phyloP scores from a whole-genome alignment of 2,329 filamentous ascomycete species.

The Trichothecium sympodiale region DNA sequence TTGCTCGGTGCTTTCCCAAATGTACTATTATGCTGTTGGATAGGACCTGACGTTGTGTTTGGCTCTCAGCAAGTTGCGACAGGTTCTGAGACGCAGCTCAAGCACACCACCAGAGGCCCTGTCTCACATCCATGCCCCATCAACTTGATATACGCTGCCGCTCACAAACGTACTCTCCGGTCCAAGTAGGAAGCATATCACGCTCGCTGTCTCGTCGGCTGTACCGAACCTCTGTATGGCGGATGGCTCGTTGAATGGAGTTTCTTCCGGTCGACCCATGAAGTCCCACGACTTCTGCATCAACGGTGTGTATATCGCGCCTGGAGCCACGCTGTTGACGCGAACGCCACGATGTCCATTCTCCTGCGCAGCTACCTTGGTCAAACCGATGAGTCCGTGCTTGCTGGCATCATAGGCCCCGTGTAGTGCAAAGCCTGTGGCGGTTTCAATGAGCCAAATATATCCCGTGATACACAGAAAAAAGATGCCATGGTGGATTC shows the following conservation, averaged over 20 bases:
- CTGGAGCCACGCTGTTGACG: conserved; percentile 36
- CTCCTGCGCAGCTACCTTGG: conserved; percentile 24
- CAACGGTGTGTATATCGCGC: conserved; percentile 37
- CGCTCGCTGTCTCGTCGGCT: conserved; percentile 22
- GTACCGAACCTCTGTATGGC: conserved; percentile 32
- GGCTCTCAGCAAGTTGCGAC: no score
- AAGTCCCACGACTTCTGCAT: conserved; percentile 31
- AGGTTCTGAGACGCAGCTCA: not conserved
- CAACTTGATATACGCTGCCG: conserved; percentile 30
- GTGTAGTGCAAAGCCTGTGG: conserved; percentile 21
- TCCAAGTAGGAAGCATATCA: conserved; percentile 23
- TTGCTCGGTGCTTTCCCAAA: no score
- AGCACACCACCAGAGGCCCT: not conserved
- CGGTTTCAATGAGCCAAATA: not conserved
- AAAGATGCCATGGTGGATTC: no score
- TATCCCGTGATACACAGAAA: not conserved
- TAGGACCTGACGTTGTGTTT: no score
- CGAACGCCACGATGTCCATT: conserved; percentile 30
- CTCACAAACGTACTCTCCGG: conserved; percentile 23
- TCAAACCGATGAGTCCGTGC: conserved; percentile 24
- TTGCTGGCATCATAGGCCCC: conserved; percentile 28
- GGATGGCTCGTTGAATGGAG: conserved; percentile 28
- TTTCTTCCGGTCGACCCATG: conserved; percentile 19
- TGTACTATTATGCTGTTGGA: no score
- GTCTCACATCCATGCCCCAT: conserved; percentile 25